Conservation (phyloP, 129 eudicot species). For the Lonicera japonica region DNA sequence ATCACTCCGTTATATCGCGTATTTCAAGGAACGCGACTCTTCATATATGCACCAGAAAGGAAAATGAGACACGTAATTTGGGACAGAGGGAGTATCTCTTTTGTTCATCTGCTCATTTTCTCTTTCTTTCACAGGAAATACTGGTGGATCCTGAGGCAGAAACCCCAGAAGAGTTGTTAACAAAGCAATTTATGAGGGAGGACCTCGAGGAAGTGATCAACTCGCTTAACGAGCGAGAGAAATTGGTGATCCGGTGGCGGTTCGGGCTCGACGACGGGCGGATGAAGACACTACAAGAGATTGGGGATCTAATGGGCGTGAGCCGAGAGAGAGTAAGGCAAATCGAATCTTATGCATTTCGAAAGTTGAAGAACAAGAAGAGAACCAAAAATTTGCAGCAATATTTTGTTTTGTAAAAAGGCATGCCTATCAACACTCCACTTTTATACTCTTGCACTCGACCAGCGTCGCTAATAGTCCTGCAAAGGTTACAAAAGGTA, state of each 20-base stretch:
- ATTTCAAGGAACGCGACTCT: no score
- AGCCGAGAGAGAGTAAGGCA: slow-evolving; percentile 93
- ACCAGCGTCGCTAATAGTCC: no score
- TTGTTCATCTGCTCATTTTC: neutral
- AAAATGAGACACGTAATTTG: no score
- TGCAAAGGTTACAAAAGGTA: no score
- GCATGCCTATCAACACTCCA: no score
- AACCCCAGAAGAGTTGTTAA: slow-evolving; percentile 60
- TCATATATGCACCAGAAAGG: no score
- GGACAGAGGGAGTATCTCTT: neutral
- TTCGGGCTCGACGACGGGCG: slow-evolving; percentile 73
- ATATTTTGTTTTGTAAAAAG: slow-evolving; percentile 38
- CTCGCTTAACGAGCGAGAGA: slow-evolving; percentile 58
- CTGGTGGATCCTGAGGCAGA: slow-evolving; percentile 74
- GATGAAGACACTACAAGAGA: slow-evolving; percentile 78
- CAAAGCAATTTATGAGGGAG: slow-evolving; percentile 53
- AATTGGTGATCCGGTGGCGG: slow-evolving; percentile 62
- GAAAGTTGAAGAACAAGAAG: slow-evolving; percentile 72
- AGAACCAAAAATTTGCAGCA: slow-evolving; percentile 60
- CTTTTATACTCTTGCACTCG: no score
- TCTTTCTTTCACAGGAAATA: slow-evolving; percentile 45
- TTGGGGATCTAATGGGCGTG: slow-evolving; percentile 85
- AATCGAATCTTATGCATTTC: slow-evolving; percentile 64
- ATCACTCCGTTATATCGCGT: no score
- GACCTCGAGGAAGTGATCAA: slow-evolving; percentile 66